phyloP scores from a whole-genome alignment of 2,329 filamentous ascomycete genomes.

The Pseudogymnoascus sp. region DNA sequence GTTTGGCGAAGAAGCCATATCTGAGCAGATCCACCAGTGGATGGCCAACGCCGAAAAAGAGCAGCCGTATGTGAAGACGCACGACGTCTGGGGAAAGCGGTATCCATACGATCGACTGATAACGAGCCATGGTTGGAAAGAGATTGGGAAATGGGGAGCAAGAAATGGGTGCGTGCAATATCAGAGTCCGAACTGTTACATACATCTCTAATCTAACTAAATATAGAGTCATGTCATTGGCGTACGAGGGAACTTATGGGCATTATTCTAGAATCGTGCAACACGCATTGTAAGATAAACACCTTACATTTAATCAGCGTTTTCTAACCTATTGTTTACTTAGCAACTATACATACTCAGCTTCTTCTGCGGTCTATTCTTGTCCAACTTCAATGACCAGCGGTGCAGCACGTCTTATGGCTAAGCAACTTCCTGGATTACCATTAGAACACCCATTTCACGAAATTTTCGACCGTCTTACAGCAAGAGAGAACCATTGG shows the following conservation, averaged over 20 bases:
- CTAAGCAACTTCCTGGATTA: constrained; percentile 17
- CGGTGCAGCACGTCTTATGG: constrained; percentile 30
- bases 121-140: constrained; percentile 13
- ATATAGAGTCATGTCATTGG: constrained; percentile 32
- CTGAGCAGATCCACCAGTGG: constrained; percentile 9
- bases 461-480: constrained; percentile 33
- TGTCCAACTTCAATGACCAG: constrained; percentile 47
- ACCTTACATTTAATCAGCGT: not conserved
- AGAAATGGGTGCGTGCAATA: constrained; percentile 8
- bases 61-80: constrained; percentile 9
- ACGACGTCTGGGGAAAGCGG: constrained; percentile 12
- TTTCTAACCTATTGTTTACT: constrained; percentile 7
- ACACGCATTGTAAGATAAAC: constrained; percentile 30
- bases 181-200: not conserved
- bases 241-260: constrained; percentile 34
- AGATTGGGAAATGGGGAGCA: constrained; percentile 12
- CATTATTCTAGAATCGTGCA: constrained; percentile 36
- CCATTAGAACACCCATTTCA: constrained; percentile 24
- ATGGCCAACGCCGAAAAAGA: constrained; percentile 13
- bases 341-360: constrained; percentile 39
- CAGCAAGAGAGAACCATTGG: constrained; percentile 38
- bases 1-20: constrained; percentile 11
- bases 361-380: constrained; percentile 39
- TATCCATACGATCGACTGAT: constrained; percentile 10
- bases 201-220: not conserved